These are phyloP conservation scores for Heterococcus sp. DNA, from an alignment of 108 stramenopile genomes.

Conservation along the genomic window DNA sequence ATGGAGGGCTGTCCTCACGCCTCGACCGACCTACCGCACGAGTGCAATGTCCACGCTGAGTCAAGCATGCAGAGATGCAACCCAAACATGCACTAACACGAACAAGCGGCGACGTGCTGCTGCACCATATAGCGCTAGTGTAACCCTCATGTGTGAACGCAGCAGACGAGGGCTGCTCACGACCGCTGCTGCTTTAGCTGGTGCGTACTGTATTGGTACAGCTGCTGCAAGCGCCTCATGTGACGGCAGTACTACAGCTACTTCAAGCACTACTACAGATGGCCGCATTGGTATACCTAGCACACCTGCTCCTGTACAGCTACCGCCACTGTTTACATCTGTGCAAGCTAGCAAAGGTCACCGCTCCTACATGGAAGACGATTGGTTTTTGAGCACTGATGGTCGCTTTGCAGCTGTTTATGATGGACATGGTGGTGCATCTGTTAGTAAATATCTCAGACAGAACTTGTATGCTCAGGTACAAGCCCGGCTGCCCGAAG, in stretches of 20 bases:
- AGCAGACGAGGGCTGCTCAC: background rate
- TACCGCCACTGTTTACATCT: background rate
- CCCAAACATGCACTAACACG: no score
- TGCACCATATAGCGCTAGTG: background rate
- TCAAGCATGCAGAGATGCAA: no score
- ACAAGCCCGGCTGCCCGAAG: slow-evolving; percentile 16
- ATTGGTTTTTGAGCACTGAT: slow-evolving; percentile 20
- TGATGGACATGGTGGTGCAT: slow-evolving; percentile 43
- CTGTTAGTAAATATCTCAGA: slow-evolving; percentile 20
- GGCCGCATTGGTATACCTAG: background rate
- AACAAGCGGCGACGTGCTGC: no score
- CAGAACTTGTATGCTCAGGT: slow-evolving; percentile 37
- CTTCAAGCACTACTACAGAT: background rate
- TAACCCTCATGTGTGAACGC: no score
- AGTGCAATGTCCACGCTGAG: no score
- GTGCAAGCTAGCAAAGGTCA: slow-evolving; percentile 17
- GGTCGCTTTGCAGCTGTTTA: slow-evolving; percentile 37
- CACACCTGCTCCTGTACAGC: background rate
- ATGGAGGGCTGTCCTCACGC: no score
- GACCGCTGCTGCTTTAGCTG: background rate
- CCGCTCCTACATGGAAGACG: slow-evolving; percentile 44
- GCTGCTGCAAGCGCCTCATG: background rate
- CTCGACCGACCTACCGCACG: no score
- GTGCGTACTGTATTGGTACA: background rate
- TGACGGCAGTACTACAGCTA: background rate